phyloP scores from a whole-genome alignment of 1,139 yeast species.

The Zhuliangozyma blackwelliae region DNA sequence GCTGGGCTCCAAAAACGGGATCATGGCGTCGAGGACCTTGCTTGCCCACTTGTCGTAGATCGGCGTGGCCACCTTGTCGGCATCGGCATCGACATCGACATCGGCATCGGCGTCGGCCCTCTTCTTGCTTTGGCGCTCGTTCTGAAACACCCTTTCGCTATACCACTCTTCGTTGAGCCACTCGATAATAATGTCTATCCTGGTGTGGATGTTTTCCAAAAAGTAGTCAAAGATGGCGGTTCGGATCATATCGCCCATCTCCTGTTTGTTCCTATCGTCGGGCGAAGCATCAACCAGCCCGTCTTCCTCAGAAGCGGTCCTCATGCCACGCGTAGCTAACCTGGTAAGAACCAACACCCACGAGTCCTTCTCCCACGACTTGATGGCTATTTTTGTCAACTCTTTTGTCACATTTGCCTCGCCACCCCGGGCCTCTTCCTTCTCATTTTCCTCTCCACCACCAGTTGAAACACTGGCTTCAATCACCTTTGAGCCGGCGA shows the following conservation, averaged over 20 bases:
- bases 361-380: slow-evolving; percentile 64
- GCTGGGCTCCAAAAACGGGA: slow-evolving; percentile 76
- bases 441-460: slow-evolving; percentile 24
- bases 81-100: slow-evolving; percentile 1
- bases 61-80: slow-evolving; percentile 29
- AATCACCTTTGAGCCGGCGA: slow-evolving; percentile 29
- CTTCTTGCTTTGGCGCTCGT: slow-evolving; percentile 13
- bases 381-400: slow-evolving; percentile 52
- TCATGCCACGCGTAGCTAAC: slow-evolving; percentile 75
- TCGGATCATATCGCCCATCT: slow-evolving; percentile 59
- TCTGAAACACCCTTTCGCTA: slow-evolving; percentile 51
- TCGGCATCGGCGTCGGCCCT: not conserved
- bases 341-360: slow-evolving; percentile 78
- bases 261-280: slow-evolving; percentile 22
- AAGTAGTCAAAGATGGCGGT: slow-evolving; percentile 70
- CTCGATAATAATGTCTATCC: slow-evolving; percentile 76
- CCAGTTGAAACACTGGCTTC: slow-evolving; percentile 10
- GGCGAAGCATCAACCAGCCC: slow-evolving; percentile 17
- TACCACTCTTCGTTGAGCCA: slow-evolving; percentile 99
- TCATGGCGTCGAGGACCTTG: slow-evolving; percentile 68
- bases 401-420: slow-evolving; percentile 22
- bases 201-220: slow-evolving; percentile 64
- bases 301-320: slow-evolving; percentile 17
- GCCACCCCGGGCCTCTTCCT: slow-evolving; percentile 11
- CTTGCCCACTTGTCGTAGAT: slow-evolving; percentile 65